Evolutionary conservation across 257 asterid genomes (phyloP), one percentile per base, ranked within the genome.

Genomic region (Nicotiana tomentosiformis): DNA sequence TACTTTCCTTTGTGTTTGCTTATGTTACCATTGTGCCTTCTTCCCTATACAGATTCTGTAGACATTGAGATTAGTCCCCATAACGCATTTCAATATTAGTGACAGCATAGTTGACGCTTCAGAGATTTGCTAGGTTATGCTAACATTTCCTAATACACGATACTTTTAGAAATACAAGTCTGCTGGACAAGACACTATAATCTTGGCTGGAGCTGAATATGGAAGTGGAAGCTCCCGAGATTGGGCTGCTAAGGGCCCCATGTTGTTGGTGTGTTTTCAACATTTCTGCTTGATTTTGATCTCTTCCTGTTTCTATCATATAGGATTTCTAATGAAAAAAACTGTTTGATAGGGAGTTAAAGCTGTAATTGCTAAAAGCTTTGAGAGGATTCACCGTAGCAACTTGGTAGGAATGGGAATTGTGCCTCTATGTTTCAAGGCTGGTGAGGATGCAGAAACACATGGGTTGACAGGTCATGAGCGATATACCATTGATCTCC

Each of bases 391-490:
- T 56, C 86, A 83, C 26, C 83, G 86, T 8, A 61, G 78, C 39
- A 83, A 83, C 81, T 77, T 83, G 53, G 83, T 83, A 53, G 86
- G 86, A 12, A 83, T 83, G 86, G 86, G 86, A 10, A 66, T 83
- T 14, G n/a, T 83, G n/a, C 86, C 86, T n/a, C 83, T 83, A 61
- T 53, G 68, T 51, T 83, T 83, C 83, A 61, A 51, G 78, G 78
- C 66, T 2, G 83, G 79, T 4, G 83, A 92, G 86, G 97, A 92
- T 84, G 93, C 95, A 1, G 97, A 91, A 58, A 66, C 91, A 20
- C 84, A 91, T 82, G 95, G 93, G 57, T 85, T 92, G 87, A 92
- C 95, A 1, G 97, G 97, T 61, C 93, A 89, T 39, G 95, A 92
- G 83, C 97, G 92, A 29, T 92, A 83, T 88, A 89, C 89, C 18